These are phyloP conservation scores for Cercospora citrullina DNA, from an alignment of 2,329 filamentous ascomycete genomes.

Conservation along the genomic window DNA sequence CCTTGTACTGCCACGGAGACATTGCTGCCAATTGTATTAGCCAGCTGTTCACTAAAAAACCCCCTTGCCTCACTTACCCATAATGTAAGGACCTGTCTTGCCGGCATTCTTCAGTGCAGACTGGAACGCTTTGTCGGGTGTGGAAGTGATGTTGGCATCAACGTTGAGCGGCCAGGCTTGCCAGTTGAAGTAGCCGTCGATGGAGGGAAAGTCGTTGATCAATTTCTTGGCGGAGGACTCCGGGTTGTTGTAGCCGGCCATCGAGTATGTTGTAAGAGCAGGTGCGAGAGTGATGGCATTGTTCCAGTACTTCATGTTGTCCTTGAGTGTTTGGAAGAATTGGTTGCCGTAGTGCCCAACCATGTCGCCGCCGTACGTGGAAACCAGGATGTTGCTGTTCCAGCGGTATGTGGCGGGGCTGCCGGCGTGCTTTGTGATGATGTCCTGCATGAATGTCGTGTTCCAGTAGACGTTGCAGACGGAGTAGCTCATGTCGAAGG, in stretches of 20 bases:
- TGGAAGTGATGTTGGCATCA: constrained; percentile 36
- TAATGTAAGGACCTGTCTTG: constrained; percentile 42
- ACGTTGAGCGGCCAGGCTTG: constrained; percentile 42
- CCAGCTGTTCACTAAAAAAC: constrained; percentile 26
- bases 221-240: constrained; percentile 31
- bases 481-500: constrained; percentile 44
- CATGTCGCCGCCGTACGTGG: constrained; percentile 40
- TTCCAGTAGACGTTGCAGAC: constrained; percentile 42
- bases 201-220: constrained; percentile 38
- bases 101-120: constrained; percentile 37
- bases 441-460: constrained; percentile 39
- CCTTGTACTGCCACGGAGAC: constrained; percentile 45
- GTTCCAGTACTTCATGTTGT: constrained; percentile 34
- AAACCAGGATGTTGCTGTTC: constrained; percentile 42
- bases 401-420: constrained; percentile 40
- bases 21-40: constrained; percentile 36
- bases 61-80: constrained; percentile 37
- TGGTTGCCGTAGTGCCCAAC: constrained; percentile 39
- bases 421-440: constrained; percentile 37
- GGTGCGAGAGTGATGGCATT: constrained; percentile 40
- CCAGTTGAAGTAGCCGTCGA: constrained; percentile 45
- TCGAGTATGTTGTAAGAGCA: constrained; percentile 38
- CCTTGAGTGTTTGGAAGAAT: constrained; percentile 41
- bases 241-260: constrained; percentile 34
- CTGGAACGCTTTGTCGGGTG: constrained; percentile 40